Conservation (phyloP, 306 rosid genomes). For the Glycine latifolia region DNA sequence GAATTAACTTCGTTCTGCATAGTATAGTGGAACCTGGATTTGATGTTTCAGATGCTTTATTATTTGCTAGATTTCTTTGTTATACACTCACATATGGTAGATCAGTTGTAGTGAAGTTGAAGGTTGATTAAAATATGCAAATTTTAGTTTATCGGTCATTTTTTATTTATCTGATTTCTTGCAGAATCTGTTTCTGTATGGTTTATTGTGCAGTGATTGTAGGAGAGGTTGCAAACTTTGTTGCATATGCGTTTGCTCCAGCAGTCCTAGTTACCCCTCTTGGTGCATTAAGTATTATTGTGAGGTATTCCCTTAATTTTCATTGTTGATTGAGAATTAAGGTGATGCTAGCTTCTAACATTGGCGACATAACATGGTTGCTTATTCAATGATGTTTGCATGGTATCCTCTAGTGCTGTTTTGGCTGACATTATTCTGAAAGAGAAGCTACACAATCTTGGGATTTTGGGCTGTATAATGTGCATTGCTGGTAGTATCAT, state of each 20-base stretch:
- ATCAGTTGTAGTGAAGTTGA: neutral
- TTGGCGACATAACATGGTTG: neutral
- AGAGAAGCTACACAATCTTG: slow-evolving; percentile 77
- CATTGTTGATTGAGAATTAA: slow-evolving; percentile 19
- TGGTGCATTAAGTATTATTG: slow-evolving; percentile 90
- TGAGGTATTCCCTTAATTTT: slow-evolving; percentile 65
- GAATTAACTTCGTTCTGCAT: slow-evolving; percentile 18
- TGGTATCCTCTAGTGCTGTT: slow-evolving; percentile 67
- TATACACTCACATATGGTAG: neutral
- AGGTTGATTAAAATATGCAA: slow-evolving; percentile 14
- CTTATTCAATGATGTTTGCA: slow-evolving; percentile 32
- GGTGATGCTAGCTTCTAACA: slow-evolving; percentile 21
- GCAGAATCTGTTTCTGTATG: slow-evolving; percentile 57
- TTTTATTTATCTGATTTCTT: slow-evolving; percentile 51
- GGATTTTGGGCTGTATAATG: slow-evolving; percentile 83
- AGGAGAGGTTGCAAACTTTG: slow-evolving; percentile 85
- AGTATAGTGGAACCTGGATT: slow-evolving; percentile 34
- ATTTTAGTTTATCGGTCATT: slow-evolving; percentile 29
- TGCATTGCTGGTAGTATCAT: slow-evolving; percentile 81
- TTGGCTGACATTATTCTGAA: slow-evolving; percentile 84
- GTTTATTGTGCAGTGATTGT: slow-evolving; percentile 78
- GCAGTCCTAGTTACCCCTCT: slow-evolving; percentile 93
- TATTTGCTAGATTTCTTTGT: neutral
- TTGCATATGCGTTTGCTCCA: slow-evolving; percentile 93
- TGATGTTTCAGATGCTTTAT: slow-evolving; percentile 42